Conservation (phyloP, 768 basidiomycete genomes). For the Russula emetica region DNA sequence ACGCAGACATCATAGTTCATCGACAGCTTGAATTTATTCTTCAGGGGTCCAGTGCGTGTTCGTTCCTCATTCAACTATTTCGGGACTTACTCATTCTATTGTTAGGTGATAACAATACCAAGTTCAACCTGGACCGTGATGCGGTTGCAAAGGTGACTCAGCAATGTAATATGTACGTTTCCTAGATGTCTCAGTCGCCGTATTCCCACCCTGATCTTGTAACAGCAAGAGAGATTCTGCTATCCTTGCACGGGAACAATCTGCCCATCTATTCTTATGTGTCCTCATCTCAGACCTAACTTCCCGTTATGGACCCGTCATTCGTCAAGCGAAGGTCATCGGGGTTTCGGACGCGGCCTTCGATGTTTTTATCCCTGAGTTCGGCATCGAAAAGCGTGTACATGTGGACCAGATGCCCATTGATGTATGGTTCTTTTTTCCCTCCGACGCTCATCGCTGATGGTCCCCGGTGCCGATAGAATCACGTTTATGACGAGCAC, state of each 20-base stretch:
- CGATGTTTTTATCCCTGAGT: slow-evolving; percentile 93
- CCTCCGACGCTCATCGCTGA: background rate
- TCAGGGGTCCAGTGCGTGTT: slow-evolving; percentile 56
- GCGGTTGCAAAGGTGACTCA: slow-evolving; percentile 97
- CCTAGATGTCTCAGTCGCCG: background rate
- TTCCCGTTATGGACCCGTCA: slow-evolving; percentile 89
- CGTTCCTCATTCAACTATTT: background rate
- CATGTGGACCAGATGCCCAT: slow-evolving; percentile 99
- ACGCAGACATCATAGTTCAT: slow-evolving; percentile 92
- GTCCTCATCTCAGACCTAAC: slow-evolving; percentile 92
- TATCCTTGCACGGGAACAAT: slow-evolving; percentile 91
- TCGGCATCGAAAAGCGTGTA: slow-evolving; percentile 98
- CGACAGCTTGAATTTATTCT: slow-evolving; percentile 92
- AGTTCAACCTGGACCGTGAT: slow-evolving; percentile 97
- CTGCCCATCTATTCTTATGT: slow-evolving; percentile 91
- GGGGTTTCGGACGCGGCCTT: slow-evolving; percentile 97
- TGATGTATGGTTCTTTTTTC: slow-evolving; percentile 53
- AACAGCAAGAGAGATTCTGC: slow-evolving; percentile 87
- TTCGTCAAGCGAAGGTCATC: slow-evolving; percentile 92
- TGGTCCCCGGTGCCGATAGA: slow-evolving; percentile 43
- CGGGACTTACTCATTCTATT: slow-evolving; percentile 7
- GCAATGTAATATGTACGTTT: slow-evolving; percentile 89
- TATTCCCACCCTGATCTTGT: slow-evolving; percentile 10
- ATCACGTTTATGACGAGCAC: slow-evolving; percentile 95
- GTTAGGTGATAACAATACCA: slow-evolving; percentile 43